Percentiles rank a stretch among this genome's conserved stretches.
Evolutionary conservation across 2,329 filamentous ascomycete genomes (phyloP).

Genomic region (Aspergillus proliferans): DNA sequence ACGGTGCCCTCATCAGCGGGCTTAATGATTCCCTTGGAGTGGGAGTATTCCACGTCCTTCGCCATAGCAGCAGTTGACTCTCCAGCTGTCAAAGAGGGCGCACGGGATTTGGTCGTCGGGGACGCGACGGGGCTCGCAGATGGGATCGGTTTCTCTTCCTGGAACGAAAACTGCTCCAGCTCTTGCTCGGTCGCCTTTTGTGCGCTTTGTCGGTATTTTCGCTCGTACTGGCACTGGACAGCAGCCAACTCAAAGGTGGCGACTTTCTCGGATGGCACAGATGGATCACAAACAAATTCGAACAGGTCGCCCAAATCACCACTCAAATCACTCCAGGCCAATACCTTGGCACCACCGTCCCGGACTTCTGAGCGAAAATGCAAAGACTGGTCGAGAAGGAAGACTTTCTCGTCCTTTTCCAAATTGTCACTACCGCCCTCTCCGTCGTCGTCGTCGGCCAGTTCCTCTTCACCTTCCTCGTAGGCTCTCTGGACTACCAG

Average conservation of each 20-base stretch:
- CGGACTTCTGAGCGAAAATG: constrained; percentile 80
- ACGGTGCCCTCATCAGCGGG: constrained; percentile 46
- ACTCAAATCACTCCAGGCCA: constrained; percentile 92
- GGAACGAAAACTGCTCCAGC: constrained; percentile 75
- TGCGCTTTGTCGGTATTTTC: constrained; percentile 77
- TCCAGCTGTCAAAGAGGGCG: constrained; percentile 30
- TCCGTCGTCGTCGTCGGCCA: constrained; percentile 83
- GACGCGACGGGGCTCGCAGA: constrained; percentile 53
- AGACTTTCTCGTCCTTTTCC: constrained; percentile 95
- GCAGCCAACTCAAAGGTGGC: constrained; percentile 75
- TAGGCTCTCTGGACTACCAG: constrained; percentile 93
- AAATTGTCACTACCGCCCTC: constrained; percentile 72
- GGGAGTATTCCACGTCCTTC: constrained; percentile 38
- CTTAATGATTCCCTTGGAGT: constrained; percentile 35
- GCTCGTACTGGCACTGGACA: constrained; percentile 93
- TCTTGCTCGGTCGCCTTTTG: constrained; percentile 76
- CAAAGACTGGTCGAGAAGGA: constrained; percentile 85
- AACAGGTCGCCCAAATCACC: constrained; percentile 93
- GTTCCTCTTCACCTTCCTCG: constrained; percentile 93
- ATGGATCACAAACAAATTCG: constrained; percentile 89
- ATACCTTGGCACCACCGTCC: constrained; percentile 72
- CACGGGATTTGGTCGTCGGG: constrained; percentile 34
- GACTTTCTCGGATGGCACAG: constrained; percentile 63
- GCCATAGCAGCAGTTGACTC: constrained; percentile 41
- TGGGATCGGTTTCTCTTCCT: constrained; percentile 54